Base-by-base conservation (phyloP, 352 stramenopile genomes). In the Phytophthora pluvialis region DNA sequence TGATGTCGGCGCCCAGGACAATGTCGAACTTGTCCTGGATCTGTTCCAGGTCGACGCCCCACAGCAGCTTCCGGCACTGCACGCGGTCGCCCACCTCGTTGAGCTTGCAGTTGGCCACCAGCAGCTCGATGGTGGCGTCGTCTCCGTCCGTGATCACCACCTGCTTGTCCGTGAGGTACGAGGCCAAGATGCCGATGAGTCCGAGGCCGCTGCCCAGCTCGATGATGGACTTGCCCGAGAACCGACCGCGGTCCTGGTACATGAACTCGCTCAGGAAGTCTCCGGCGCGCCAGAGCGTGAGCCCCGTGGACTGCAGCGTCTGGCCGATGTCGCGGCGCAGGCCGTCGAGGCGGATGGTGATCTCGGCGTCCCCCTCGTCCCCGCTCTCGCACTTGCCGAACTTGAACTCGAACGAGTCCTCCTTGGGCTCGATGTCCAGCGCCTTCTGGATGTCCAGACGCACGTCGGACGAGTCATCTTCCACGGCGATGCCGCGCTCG, bases 121-220 rank as follows among this genome's bases (percentile, higher is more conserved):
- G 65, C 31, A 83, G 48, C 45, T 79, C 59, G 16, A 89, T 78
- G 0, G 80, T 86, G 18, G 73, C 59, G 32, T 89, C 75, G 48
- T 89, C 80, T 6, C 80, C 80, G 42, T 89, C 80, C 28, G 80
- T 89, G 47, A 86, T 82, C 25, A 86, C 64, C 26, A 89, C 80
- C 21, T 73, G 31, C 53, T 80, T 52, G 36, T 83, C 73, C n/a
- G 77, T 83, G 8, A 89, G 68, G 46, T 86, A 59, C n/a, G 73
- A 81, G 15, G 75, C 80, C 46, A 89, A 65, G 56, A 89, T 89
- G 45, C 80, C 77, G 10, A 80, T 77, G 25, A 89, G 76, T 11
- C 80, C 80, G 21, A 89, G 74, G 18, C 80, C 80, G 50, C 80
- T 89, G 54, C 80, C 80, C 33, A 89, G 51, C 33, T 89, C 74